Evolutionary conservation across 805 yeast genomes (phyloP).

Genomic region (Candida qinlingensis): DNA sequence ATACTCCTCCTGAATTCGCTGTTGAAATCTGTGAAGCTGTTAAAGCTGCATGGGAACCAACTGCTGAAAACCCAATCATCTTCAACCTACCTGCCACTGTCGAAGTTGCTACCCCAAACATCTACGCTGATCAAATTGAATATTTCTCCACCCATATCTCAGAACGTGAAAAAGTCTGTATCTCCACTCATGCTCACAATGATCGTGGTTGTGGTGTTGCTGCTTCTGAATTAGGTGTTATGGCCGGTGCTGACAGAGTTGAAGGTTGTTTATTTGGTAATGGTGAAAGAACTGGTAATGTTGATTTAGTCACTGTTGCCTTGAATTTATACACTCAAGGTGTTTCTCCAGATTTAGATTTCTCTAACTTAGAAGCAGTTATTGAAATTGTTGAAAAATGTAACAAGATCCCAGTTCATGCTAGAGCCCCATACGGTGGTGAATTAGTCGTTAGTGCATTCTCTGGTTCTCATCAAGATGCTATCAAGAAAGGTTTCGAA

Average conservation of each 20-base stretch:
- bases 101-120: constrained; percentile 70
- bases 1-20: constrained; percentile 69
- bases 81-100: constrained; percentile 81
- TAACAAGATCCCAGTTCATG: constrained; percentile 68
- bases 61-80: constrained; percentile 67
- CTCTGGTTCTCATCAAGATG: constrained; percentile 70
- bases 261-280: constrained; percentile 81
- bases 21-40: constrained; percentile 78
- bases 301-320: constrained; percentile 70
- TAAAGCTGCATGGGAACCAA: constrained; percentile 73
- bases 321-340: constrained; percentile 77
- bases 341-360: constrained; percentile 64
- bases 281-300: constrained; percentile 85
- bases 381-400: constrained; percentile 70
- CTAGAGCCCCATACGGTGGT: constrained; percentile 80
- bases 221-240: constrained; percentile 67
- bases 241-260: constrained; percentile 84
- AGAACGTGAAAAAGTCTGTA: constrained; percentile 65
- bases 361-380: constrained; percentile 60
- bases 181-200: constrained; percentile 72
- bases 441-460: constrained; percentile 75
- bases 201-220: constrained; percentile 85
- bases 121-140: constrained; percentile 78
- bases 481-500: constrained; percentile 61
- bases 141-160: constrained; percentile 62